Evolutionary conservation across 371 early-diverging fungal genomes (phyloP), one percentile per base, ranked within the genome.

Genomic region (Mortierella sp.): DNA sequence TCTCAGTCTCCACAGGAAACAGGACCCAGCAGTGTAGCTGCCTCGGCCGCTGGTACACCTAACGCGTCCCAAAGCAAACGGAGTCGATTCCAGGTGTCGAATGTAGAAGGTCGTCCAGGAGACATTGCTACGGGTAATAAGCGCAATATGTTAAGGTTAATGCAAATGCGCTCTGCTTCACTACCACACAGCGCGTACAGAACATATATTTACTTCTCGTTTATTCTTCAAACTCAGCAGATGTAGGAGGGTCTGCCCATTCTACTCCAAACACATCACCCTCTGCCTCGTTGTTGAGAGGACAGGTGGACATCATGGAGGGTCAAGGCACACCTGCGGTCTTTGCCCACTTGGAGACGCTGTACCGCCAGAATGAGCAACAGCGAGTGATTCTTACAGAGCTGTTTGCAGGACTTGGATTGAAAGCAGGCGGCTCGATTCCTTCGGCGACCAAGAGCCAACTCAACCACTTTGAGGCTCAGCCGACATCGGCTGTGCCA

Each of bases 11-110:
- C 68, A 4, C 54, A 51, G 10, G 76, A 78, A 21, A 38, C 75
- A 16, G 54, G 65, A 3, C 60, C 54, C 27, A 14, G 3, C 21
- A 77, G 72, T 63, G 63, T 29, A 8, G n/a, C 73, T 3, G 44
- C 46, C 5, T 71, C 73, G 18, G 29, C 72, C 11, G 29, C 73
- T 1, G 78, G 75, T 14, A 75, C 83, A 11, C 75, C 78, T 32
- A 72, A 16, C 35, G 5, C 74, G 14, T 44, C 78, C 1, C 75
- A 70, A 18, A 75, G 71, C 51, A 85, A 85, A 54, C 71, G 80
- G 55, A 83, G 87, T 78, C 83, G 87, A 14, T 87, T 87, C 70
- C 82, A 86, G 70, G 80, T 86, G 29, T 78, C 85, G 24, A 84
- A 71, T 51, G 85, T 81, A 35, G 86, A 86, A 5, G 73, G 78